phyloP scores from a whole-genome alignment of 768 basidiomycete species.

The Boletus barrowsii region DNA sequence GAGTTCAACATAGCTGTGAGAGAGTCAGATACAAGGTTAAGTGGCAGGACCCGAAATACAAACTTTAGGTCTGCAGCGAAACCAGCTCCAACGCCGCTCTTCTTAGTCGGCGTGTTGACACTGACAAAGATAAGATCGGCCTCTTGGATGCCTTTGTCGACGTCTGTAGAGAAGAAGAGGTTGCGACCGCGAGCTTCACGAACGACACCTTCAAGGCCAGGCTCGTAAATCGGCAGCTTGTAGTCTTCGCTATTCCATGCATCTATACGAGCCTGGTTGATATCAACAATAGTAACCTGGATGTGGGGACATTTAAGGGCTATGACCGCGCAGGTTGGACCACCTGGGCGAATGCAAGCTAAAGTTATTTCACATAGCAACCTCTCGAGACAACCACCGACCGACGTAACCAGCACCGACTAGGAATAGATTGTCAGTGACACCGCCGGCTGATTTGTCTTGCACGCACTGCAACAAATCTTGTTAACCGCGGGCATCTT shows the following conservation, averaged over 20 bases:
- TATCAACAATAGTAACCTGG: constrained; percentile 94
- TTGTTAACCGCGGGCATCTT: constrained; percentile 58
- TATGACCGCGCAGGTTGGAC: constrained; percentile 94
- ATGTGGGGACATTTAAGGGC: constrained; percentile 92
- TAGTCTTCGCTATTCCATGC: constrained; percentile 93
- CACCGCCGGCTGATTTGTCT: background rate
- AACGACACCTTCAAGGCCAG: constrained; percentile 91
- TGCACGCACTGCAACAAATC: constrained; percentile 82
- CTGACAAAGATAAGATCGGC: constrained; percentile 98
- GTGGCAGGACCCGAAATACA: constrained; percentile 29
- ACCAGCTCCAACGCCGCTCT: constrained; percentile 94
- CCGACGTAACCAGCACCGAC: constrained; percentile 94
- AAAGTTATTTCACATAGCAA: constrained; percentile 8
- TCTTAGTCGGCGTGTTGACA: constrained; percentile 99
- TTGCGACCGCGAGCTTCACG: constrained; percentile 86
- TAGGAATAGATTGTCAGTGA: constrained; percentile 27
- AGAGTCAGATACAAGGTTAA: constrained; percentile 4
- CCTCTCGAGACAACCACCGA: constrained; percentile 35
- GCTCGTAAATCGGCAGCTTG: constrained; percentile 93
- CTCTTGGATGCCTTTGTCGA: constrained; percentile 88
- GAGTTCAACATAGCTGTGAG: constrained; percentile 85
- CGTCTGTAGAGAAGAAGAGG: constrained; percentile 95
- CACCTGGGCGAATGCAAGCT: constrained; percentile 50
- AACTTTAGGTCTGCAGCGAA: constrained; percentile 99
- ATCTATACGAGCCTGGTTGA: constrained; percentile 91